Evolutionary conservation across 1,284 basidiomycete genomes (phyloP).

Genomic region (Meira nashicola): DNA sequence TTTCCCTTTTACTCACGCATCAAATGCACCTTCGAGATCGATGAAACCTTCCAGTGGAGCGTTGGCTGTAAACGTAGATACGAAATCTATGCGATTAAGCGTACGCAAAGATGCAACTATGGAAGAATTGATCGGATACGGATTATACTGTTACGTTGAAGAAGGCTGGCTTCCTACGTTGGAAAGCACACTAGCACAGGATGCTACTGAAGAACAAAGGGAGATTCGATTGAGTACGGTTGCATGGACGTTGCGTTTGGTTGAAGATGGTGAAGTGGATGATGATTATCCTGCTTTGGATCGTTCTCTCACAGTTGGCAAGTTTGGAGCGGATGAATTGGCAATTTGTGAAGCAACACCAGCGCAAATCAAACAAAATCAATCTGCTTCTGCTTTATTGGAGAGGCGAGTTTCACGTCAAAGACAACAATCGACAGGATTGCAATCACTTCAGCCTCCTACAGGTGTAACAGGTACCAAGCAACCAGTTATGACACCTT

Average conservation of each 20-base stretch:
- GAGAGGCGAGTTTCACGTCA: background rate
- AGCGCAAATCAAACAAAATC: constrained; percentile 57
- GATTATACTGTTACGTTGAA: constrained; percentile 86
- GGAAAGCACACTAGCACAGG: constrained; percentile 51
- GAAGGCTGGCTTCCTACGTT: constrained; percentile 73
- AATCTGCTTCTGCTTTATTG: background rate
- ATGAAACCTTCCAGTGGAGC: constrained; percentile 21
- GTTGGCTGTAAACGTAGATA: constrained; percentile 22
- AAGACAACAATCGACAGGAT: background rate
- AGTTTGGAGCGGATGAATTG: constrained; percentile 86
- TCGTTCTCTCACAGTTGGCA: constrained; percentile 73
- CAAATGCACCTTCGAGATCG: constrained; percentile 8
- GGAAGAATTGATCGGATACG: constrained; percentile 92
- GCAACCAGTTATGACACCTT: background rate
- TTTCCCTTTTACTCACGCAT: constrained; percentile 71
- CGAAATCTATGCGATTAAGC: constrained; percentile 57
- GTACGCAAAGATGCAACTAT: constrained; percentile 84
- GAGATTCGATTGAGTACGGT: constrained; percentile 62
- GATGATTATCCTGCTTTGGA: constrained; percentile 99
- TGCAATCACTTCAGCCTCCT: background rate
- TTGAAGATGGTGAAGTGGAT: constrained; percentile 96
- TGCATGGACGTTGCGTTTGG: constrained; percentile 91
- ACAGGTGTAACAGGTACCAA: background rate
- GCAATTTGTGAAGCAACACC: constrained; percentile 71
- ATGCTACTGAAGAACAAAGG: constrained; percentile 19